These are phyloP conservation scores for Mariannaea elegans DNA, from an alignment of 2,329 filamentous ascomycete species.

Conservation along the genomic window DNA sequence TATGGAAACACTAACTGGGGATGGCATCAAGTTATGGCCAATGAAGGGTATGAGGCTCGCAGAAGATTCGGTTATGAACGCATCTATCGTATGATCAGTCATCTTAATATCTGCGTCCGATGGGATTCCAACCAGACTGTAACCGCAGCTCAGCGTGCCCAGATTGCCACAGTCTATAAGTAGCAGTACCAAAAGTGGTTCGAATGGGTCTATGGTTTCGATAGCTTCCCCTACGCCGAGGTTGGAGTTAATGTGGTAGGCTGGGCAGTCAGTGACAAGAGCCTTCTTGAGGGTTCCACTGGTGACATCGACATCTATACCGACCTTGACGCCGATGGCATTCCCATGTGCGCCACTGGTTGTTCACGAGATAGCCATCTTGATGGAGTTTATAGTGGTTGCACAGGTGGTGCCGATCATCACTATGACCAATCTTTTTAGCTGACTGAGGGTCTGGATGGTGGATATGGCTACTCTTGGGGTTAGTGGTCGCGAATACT, in stretches of 20 bases:
- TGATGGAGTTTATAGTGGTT: conserved; percentile 51
- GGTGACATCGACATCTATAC: conserved; percentile 52
- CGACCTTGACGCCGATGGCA: conserved; percentile 48
- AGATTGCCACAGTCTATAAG: conserved; percentile 46
- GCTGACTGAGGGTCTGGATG: conserved; percentile 54
- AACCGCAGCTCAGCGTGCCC: conserved; percentile 48
- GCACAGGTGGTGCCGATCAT: conserved; percentile 41
- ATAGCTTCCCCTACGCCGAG: conserved; percentile 52
- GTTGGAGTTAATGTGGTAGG: conserved; percentile 51
- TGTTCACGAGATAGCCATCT: conserved; percentile 56
- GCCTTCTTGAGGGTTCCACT: conserved; percentile 48
- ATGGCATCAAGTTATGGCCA: conserved; percentile 44
- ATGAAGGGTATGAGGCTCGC: conserved; percentile 36
- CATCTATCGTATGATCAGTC: conserved; percentile 2
- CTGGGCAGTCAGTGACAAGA: conserved; percentile 51
- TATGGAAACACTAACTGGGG: conserved; percentile 41
- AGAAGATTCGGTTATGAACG: neutral
- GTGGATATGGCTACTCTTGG: conserved; percentile 56
- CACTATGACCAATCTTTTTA: conserved; percentile 57
- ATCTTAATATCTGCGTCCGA: conserved; percentile 48
- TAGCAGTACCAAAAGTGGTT: conserved; percentile 53
- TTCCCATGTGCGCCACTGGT: conserved; percentile 48
- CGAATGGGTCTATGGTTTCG: conserved; percentile 52
- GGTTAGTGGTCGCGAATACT: conserved; percentile 55
- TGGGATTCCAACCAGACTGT: conserved; percentile 51